phyloP scores from a whole-genome alignment of 2,329 filamentous ascomycete species.

The Malbranchea cinnamomea region DNA sequence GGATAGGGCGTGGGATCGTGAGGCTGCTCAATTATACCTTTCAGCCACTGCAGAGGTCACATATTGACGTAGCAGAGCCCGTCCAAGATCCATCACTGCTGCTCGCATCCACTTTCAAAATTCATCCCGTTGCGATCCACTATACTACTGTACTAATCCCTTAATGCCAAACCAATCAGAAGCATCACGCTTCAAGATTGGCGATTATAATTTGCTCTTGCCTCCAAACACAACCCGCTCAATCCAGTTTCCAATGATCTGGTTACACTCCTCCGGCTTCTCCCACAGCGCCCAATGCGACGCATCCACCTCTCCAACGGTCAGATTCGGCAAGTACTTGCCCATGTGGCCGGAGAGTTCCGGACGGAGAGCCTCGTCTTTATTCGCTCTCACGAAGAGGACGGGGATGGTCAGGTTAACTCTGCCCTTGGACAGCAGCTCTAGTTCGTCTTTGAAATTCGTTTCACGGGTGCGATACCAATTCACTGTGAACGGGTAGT shows the following conservation, averaged over 20 bases:
- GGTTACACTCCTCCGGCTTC: slow-evolving; percentile 55
- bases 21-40: too few relatives aligned
- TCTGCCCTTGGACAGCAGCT: slow-evolving; percentile 18
- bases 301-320: slow-evolving; percentile 49
- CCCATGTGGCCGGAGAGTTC: slow-evolving; percentile 60
- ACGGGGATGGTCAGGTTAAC: slow-evolving; percentile 48
- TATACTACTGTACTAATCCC: too few relatives aligned
- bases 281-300: slow-evolving; percentile 77
- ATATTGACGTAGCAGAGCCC: too few relatives aligned
- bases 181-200: too few relatives aligned
- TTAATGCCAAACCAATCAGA: too few relatives aligned
- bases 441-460: slow-evolving; percentile 62
- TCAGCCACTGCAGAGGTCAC: too few relatives aligned
- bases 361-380: slow-evolving; percentile 59
- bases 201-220: slow-evolving; percentile 24
- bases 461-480: slow-evolving; percentile 68
- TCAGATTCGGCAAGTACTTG: slow-evolving; percentile 48
- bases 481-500: slow-evolving; percentile 38
- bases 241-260: slow-evolving; percentile 52
- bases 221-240: slow-evolving; percentile 36
- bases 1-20: too few relatives aligned
- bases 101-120: too few relatives aligned
- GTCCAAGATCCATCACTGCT: too few relatives aligned
- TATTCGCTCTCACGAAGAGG: slow-evolving; percentile 58
- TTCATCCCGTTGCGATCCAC: too few relatives aligned